These are phyloP conservation scores for Paramecium tetraurelia DNA, from an alignment of 73 alveolate genomes.

Conservation along the genomic window DNA sequence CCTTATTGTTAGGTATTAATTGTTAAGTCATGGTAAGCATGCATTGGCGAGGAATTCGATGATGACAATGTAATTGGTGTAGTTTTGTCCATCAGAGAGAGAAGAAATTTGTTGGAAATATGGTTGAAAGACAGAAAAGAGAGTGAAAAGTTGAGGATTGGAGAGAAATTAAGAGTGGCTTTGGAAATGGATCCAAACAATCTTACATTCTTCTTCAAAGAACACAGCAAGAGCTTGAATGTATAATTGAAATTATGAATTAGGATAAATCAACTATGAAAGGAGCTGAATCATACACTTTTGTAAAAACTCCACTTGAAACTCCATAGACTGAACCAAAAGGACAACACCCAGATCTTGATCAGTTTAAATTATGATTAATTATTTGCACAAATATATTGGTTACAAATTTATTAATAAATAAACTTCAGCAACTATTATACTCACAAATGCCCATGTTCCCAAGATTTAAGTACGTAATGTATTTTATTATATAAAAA, in stretches of 20 bases:
- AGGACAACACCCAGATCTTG: neutral
- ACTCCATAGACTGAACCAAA: constrained; percentile 53
- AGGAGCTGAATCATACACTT: constrained; percentile 56
- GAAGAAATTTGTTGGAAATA: constrained; percentile 53
- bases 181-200: constrained; percentile 60
- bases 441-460: neutral
- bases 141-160: constrained; percentile 47
- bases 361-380: constrained; percentile 37
- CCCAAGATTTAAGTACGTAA: too few relatives aligned
- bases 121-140: constrained; percentile 64
- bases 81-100: constrained; percentile 55
- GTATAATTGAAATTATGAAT: neutral
- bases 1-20: constrained; percentile 33
- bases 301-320: constrained; percentile 58
- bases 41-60: constrained; percentile 62
- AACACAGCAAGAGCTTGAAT: constrained; percentile 51
- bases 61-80: constrained; percentile 59
- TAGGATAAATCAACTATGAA: constrained; percentile 65
- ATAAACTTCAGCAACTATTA: neutral
- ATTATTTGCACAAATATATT: neutral
- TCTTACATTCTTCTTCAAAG: constrained; percentile 58
- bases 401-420: neutral
- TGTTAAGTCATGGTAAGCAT: neutral
- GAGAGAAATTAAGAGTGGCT: constrained; percentile 57
- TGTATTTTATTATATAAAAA: too few relatives aligned